phyloP scores from a whole-genome alignment of 2,329 filamentous ascomycete genomes.

The Paecilomyces fulvus region DNA sequence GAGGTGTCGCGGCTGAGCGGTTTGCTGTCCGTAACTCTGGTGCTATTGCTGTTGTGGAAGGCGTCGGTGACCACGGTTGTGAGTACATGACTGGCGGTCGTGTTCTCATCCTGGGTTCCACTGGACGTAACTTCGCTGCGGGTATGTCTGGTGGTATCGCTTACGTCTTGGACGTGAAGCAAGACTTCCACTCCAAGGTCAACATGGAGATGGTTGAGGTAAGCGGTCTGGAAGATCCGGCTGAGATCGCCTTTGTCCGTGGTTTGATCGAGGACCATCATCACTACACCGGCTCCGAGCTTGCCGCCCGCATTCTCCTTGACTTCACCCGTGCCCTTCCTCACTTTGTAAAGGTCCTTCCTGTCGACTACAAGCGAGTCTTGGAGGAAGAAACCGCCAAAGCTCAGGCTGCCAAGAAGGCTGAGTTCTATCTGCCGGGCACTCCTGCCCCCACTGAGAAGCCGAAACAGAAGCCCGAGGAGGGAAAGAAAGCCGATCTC shows the following conservation, averaged over 20 bases:
- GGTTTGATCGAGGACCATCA: conserved; percentile 93
- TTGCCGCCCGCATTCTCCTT: conserved; percentile 84
- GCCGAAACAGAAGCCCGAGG: conserved; percentile 51
- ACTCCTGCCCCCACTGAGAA: conserved; percentile 45
- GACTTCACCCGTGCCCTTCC: conserved; percentile 88
- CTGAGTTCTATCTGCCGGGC: conserved; percentile 69
- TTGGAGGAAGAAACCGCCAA: conserved; percentile 78
- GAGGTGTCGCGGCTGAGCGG: conserved; percentile 88
- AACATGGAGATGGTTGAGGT: conserved; percentile 98
- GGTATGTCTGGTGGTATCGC: conserved; percentile 98
- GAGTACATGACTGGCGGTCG: conserved; percentile 99
- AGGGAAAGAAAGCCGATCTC: conserved; percentile 59
- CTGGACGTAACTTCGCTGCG: conserved; percentile 92
- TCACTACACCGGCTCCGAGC: conserved; percentile 93
- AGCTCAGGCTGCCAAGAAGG: conserved; percentile 74
- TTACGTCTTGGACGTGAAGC: conserved; percentile 81
- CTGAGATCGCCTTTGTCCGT: conserved; percentile 82
- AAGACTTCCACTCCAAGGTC: conserved; percentile 86
- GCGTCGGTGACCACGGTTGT: conserved; percentile 90
- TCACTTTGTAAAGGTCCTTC: conserved; percentile 87
- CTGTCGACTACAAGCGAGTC: conserved; percentile 93
- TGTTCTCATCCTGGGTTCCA: conserved; percentile 75
- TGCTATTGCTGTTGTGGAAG: conserved; percentile 91
- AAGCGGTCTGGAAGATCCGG: conserved; percentile 69
- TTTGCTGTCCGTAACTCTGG: conserved; percentile 96